These are phyloP conservation scores for Rhynchospora breviuscula DNA, from an alignment of 176 grass and related monocot genomes.

Conservation along the genomic window DNA sequence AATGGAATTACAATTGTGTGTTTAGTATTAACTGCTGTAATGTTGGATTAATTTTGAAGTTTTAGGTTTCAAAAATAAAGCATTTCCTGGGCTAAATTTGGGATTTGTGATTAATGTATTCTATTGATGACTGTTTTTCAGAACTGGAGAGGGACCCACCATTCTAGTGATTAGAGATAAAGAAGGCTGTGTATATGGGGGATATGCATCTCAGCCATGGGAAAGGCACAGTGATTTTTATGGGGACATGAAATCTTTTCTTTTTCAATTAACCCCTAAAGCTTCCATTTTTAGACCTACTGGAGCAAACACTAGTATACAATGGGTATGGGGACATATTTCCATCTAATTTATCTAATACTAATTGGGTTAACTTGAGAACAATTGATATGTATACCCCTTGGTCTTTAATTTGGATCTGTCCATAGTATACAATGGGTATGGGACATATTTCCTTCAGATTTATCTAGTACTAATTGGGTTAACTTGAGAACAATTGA, in stretches of 20 bases:
- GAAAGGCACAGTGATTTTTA: conserved; percentile 88
- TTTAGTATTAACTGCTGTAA: neutral
- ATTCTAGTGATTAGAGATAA: conserved; percentile 79
- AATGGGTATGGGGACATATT: conserved; percentile 46
- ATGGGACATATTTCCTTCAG: neutral
- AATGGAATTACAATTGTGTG: neutral
- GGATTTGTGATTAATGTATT: neutral
- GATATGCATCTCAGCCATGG: conserved; percentile 89
- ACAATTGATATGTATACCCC: neutral
- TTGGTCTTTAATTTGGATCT: neutral
- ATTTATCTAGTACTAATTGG: neutral
- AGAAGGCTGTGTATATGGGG: conserved; percentile 75
- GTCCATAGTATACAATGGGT: no score
- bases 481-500: neutral
- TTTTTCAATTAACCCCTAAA: conserved; percentile 78
- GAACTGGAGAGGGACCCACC: conserved; percentile 62
- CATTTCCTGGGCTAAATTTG: neutral
- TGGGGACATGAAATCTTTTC: conserved; percentile 92
- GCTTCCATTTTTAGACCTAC: conserved; percentile 80
- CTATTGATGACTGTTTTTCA: conserved; percentile 26
- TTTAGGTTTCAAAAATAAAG: neutral
- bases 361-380: neutral
- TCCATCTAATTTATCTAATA: neutral
- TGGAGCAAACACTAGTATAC: conserved; percentile 77
- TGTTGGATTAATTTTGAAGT: neutral